Conservation (phyloP, 345 rosid species). For the Eucalyptus melliodora region DNA sequence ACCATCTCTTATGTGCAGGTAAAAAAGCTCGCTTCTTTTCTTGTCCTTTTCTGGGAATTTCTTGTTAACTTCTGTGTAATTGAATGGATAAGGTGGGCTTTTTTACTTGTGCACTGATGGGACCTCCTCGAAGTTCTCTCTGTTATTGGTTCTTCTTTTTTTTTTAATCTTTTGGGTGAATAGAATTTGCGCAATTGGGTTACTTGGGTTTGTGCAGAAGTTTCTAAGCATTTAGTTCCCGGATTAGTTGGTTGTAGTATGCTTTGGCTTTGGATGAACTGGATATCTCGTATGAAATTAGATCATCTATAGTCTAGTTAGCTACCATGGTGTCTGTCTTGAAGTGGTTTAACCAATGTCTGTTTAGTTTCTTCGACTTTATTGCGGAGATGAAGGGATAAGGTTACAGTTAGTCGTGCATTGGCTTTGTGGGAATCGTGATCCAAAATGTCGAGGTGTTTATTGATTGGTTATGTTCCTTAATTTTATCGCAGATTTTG, state of each 20-base stretch:
- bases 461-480: not conserved
- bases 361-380: not conserved
- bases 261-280: not conserved
- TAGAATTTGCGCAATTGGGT: not conserved
- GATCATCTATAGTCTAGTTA: not conserved
- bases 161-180: not conserved
- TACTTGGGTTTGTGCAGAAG: not conserved
- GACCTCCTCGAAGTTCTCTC: not conserved
- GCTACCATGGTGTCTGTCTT: not conserved
- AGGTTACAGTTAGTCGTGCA: not conserved
- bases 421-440: not conserved
- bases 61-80: not conserved
- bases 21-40: not conserved
- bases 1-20: constrained; percentile 92
- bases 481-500: constrained; percentile 31
- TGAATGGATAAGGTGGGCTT: not conserved
- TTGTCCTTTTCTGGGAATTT: not conserved
- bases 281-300: not conserved
- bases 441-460: too few relatives aligned
- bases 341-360: not conserved
- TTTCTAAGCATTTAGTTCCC: not conserved
- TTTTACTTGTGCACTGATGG: not conserved
- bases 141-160: not conserved
- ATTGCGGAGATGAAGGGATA: not conserved
- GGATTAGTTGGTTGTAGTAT: not conserved